Conservation (phyloP, 2,329 filamentous ascomycete genomes). For the Neofusicoccum sp. region DNA sequence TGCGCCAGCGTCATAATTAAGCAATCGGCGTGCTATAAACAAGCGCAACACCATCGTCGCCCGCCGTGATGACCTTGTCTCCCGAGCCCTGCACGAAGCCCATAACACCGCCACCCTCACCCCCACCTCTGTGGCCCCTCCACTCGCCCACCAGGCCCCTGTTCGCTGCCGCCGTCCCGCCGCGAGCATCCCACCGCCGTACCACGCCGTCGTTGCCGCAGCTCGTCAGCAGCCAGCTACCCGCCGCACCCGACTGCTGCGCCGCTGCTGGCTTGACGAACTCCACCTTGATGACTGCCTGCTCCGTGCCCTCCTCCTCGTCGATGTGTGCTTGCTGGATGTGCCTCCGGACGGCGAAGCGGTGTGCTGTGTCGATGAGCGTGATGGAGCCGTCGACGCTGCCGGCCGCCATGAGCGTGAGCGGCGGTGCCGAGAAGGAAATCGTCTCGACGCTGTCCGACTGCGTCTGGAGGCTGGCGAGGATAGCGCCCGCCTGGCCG, state of each 20-base stretch:
- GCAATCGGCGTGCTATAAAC: conserved; percentile 55
- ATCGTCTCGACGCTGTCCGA: conserved; percentile 76
- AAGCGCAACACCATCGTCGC: conserved; percentile 74
- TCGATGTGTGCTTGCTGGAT: conserved; percentile 76
- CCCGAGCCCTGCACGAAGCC: conserved; percentile 70
- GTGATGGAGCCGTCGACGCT: conserved; percentile 70
- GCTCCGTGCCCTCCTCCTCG: conserved; percentile 61
- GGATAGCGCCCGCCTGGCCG: conserved; percentile 66
- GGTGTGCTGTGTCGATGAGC: conserved; percentile 81
- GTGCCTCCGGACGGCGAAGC: conserved; percentile 81
- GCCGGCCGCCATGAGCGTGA: conserved; percentile 61
- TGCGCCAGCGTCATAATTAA: neutral
- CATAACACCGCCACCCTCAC: conserved; percentile 83
- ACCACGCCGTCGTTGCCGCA: conserved; percentile 92
- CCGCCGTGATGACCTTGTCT: conserved; percentile 70
- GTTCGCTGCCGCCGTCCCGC: conserved; percentile 63
- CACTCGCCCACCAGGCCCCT: conserved; percentile 80
- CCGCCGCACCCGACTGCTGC: conserved; percentile 22
- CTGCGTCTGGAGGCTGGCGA: conserved; percentile 81
- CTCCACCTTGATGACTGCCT: conserved; percentile 87
- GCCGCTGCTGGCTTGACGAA: conserved; percentile 60
- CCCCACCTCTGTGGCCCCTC: conserved; percentile 82
- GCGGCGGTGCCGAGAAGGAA: conserved; percentile 60
- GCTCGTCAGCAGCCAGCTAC: conserved; percentile 73
- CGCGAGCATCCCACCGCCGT: conserved; percentile 78